These are phyloP conservation scores for Paracorniculantispora psalliotae DNA, from an alignment of 2,329 filamentous ascomycete species.

Conservation along the genomic window DNA sequence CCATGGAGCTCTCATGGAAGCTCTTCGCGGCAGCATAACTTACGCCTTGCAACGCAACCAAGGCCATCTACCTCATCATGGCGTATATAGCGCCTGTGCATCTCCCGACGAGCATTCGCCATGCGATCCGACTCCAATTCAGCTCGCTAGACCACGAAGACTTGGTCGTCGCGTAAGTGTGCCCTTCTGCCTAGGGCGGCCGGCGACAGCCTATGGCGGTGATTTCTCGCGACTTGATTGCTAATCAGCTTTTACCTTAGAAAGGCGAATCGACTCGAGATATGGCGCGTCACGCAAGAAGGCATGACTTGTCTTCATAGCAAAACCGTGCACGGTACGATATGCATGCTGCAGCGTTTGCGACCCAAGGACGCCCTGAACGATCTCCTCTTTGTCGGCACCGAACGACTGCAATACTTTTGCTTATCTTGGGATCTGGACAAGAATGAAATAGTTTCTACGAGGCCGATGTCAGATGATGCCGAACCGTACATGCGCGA, in stretches of 20 bases:
- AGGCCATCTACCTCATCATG: slow-evolving; percentile 50
- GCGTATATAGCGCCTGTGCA: slow-evolving; percentile 94
- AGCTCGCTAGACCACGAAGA: slow-evolving; percentile 71
- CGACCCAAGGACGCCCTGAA: slow-evolving; percentile 67
- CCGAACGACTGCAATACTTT: slow-evolving; percentile 86
- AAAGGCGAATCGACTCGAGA: slow-evolving; percentile 79
- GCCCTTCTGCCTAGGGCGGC: neutral
- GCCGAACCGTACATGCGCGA: slow-evolving; percentile 63
- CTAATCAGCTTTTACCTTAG: slow-evolving; percentile 39
- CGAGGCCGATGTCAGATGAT: slow-evolving; percentile 48
- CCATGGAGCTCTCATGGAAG: neutral
- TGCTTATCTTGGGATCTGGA: slow-evolving; percentile 75
- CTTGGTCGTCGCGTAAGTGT: slow-evolving; percentile 76
- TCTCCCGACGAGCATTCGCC: slow-evolving; percentile 81
- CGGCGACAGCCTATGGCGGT: neutral
- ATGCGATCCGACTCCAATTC: slow-evolving; percentile 78
- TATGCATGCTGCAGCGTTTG: slow-evolving; percentile 79
- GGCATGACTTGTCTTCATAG: slow-evolving; percentile 62
- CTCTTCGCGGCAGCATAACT: neutral
- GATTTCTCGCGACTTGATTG: slow-evolving; percentile 5
- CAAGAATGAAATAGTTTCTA: slow-evolving; percentile 44
- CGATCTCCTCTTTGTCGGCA: slow-evolving; percentile 89
- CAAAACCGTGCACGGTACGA: slow-evolving; percentile 74
- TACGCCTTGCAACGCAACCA: neutral
- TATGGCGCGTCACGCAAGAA: slow-evolving; percentile 66